Percentiles rank a stretch among this genome's conserved stretches.
Evolutionary conservation across 208 protist genomes (phyloP).

Genomic region (Leishmania braziliensis): DNA sequence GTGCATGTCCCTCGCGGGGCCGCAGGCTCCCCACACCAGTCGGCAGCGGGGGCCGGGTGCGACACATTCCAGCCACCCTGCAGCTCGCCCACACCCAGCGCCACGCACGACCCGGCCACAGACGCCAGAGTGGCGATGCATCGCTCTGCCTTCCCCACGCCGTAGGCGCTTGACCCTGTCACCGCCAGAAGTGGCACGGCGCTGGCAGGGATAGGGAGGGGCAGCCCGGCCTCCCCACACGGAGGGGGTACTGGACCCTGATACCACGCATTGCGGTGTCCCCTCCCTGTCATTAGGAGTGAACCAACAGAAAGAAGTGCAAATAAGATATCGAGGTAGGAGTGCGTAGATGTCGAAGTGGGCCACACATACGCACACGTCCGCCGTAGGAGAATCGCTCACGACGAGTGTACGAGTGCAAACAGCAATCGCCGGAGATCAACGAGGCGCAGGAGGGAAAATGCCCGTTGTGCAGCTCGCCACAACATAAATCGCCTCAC

Average conservation of each 20-base stretch:
- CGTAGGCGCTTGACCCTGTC: not conserved
- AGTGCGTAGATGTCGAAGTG: not conserved
- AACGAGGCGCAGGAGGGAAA: not conserved
- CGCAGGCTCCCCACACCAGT: not conserved
- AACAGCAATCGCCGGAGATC: not conserved
- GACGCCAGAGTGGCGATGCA: too few species aligned
- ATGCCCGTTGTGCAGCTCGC: not conserved
- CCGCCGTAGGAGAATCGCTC: not conserved
- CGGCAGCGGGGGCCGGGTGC: not conserved
- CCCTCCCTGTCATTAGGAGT: not conserved
- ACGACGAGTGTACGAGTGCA: not conserved
- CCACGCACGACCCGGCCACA: too few species aligned
- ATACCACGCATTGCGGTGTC: not conserved
- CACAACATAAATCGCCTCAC: constrained; percentile 4
- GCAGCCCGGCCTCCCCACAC: not conserved
- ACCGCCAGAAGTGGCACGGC: not conserved
- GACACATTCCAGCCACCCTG: too few species aligned
- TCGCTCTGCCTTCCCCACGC: too few species aligned
- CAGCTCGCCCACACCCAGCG: too few species aligned
- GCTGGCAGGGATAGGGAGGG: not conserved
- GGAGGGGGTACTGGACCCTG: not conserved
- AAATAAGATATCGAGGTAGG: not conserved
- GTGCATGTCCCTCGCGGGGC: not conserved
- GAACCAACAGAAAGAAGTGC: not conserved
- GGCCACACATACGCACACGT: not conserved